Evolutionary conservation across 768 basidiomycete genomes (phyloP).

Genomic region (Leccinellum rugosiceps): DNA sequence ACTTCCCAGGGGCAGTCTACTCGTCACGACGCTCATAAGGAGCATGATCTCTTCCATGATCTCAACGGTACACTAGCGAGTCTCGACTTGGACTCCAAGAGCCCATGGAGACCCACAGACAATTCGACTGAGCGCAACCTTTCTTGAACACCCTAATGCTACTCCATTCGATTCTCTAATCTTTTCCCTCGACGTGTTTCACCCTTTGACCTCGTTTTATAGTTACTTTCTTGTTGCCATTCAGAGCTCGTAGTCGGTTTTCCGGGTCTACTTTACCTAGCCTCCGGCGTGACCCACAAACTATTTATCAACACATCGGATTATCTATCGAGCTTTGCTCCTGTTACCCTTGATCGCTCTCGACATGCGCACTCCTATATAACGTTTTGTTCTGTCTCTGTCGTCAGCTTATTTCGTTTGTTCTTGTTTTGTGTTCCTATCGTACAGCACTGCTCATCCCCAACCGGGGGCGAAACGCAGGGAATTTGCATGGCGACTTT

Average conservation of each 20-base stretch:
- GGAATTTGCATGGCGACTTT: constrained; percentile 8
- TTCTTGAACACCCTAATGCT: constrained; percentile 14
- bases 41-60: constrained; percentile 59
- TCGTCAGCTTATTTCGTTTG: constrained; percentile 25
- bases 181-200: constrained; percentile 9
- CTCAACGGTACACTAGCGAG: constrained; percentile 76
- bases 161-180: constrained; percentile 7
- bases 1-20: constrained; percentile 23
- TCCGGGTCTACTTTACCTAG: constrained; percentile 17
- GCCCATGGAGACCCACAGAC: constrained; percentile 31
- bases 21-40: constrained; percentile 30
- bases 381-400: constrained; percentile 34
- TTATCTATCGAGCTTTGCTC: constrained; percentile 32
- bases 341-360: constrained; percentile 37
- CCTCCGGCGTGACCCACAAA: constrained; percentile 24
- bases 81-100: constrained; percentile 55
- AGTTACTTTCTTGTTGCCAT: constrained; percentile 9
- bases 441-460: not conserved
- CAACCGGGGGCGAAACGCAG: constrained; percentile 4
- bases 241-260: constrained; percentile 15
- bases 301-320: constrained; percentile 28
- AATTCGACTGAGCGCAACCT: constrained; percentile 19
- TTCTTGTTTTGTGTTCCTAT: constrained; percentile 32
- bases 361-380: constrained; percentile 34
- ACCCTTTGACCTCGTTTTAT: constrained; percentile 24